Percentiles rank a stretch among this genome's conserved stretches.
phyloP scores from a whole-genome alignment of 2,329 filamentous ascomycete genomes.

The Aspergillus pseudonomiae region DNA sequence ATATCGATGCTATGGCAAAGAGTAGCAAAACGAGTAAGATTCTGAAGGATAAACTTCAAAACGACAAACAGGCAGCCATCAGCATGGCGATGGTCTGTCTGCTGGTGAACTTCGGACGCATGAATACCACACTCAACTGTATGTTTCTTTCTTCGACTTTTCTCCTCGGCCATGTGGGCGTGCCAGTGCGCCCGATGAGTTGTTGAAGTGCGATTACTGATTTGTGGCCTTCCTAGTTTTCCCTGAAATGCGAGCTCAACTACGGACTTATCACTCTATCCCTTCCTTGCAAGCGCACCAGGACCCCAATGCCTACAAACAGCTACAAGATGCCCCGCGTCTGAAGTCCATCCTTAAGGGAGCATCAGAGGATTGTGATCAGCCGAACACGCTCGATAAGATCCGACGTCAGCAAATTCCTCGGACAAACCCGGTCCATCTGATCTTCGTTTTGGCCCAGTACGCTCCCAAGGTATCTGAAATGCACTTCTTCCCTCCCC shows the following conservation, averaged over 20 bases:
- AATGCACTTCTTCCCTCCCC: slow-evolving; percentile 79
- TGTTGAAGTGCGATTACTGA: slow-evolving; percentile 7
- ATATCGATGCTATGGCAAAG: slow-evolving; percentile 97
- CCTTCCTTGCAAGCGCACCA: slow-evolving; percentile 93
- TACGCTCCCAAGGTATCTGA: slow-evolving; percentile 91
- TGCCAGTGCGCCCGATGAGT: background rate
- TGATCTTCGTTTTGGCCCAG: slow-evolving; percentile 92
- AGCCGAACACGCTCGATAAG: slow-evolving; percentile 81
- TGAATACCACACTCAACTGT: slow-evolving; percentile 99
- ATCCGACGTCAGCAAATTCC: slow-evolving; percentile 70
- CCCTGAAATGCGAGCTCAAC: slow-evolving; percentile 96
- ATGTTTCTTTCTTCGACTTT: slow-evolving; percentile 37
- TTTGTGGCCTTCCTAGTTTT: slow-evolving; percentile 68
- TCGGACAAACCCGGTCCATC: slow-evolving; percentile 95
- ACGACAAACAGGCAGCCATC: slow-evolving; percentile 86
- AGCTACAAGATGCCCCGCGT: slow-evolving; percentile 92
- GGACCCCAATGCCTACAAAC: slow-evolving; percentile 95
- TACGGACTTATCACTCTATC: slow-evolving; percentile 97
- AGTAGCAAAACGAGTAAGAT: slow-evolving; percentile 99
- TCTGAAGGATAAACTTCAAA: slow-evolving; percentile 91
- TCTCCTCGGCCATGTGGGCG: background rate
- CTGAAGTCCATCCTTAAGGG: slow-evolving; percentile 97
- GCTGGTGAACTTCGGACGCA: slow-evolving; percentile 92
- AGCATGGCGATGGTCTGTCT: slow-evolving; percentile 99
- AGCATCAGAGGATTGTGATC: slow-evolving; percentile 85